Evolutionary conservation across 495 filamentous ascomycete species (phyloP).

Genomic region (Podospora sp.): DNA sequence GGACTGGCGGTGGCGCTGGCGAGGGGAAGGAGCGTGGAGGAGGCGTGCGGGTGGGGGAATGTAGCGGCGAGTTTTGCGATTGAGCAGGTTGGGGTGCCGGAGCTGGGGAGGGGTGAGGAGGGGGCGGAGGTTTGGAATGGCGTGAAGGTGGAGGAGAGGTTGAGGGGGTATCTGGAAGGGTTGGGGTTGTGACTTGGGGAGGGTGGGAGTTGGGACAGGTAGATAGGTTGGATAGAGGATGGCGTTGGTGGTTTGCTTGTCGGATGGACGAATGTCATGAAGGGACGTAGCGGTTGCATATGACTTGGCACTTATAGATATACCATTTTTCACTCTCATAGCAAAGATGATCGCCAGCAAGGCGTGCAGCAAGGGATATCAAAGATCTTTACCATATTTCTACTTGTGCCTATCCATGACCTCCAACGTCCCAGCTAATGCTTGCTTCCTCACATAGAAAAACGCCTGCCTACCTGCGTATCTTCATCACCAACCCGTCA

Average conservation of each 20-base stretch:
- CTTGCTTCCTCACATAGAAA: background rate
- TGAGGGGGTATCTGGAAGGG: slow-evolving; percentile 52
- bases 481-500: background rate
- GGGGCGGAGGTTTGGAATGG: slow-evolving; percentile 81
- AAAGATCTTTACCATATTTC: background rate
- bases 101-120: slow-evolving; percentile 51
- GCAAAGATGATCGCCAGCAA: background rate
- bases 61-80: slow-evolving; percentile 92
- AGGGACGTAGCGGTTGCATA: background rate
- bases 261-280: background rate
- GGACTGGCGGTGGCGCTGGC: slow-evolving; percentile 77
- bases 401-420: background rate
- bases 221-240: background rate
- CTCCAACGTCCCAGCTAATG: background rate
- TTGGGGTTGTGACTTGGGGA: slow-evolving; percentile 2
- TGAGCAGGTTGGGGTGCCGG: slow-evolving; percentile 87
- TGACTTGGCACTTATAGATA: background rate
- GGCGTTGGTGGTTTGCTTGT: background rate
- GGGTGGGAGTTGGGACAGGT: background rate
- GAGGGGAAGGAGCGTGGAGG: slow-evolving; percentile 60
- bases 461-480: background rate
- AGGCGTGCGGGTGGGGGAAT: slow-evolving; percentile 76
- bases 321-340: background rate
- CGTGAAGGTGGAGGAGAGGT: slow-evolving; percentile 53
- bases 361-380: background rate